Percentiles rank a stretch among this genome's conserved stretches.
Conservation (phyloP, 148 eudicot genomes). For the Persicaria tinctoria region DNA sequence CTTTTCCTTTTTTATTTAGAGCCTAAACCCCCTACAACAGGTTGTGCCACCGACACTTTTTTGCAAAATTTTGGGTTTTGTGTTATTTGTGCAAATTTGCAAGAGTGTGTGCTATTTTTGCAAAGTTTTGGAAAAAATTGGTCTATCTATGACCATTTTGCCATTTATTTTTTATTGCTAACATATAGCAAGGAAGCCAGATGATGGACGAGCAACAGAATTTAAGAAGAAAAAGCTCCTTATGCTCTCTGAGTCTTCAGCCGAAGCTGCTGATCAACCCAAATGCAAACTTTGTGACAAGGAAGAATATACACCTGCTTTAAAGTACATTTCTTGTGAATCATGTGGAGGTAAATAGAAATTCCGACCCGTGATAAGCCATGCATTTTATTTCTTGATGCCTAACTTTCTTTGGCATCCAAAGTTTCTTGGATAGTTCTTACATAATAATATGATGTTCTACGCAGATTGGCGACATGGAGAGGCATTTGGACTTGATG, state of each 20-base stretch:
- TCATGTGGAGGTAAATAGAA: conserved; percentile 63
- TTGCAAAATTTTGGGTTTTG: too few relatives aligned
- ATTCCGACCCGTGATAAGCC: background rate
- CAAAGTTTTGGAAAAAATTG: too few relatives aligned
- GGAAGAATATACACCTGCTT: conserved; percentile 31
- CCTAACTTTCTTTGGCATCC: background rate
- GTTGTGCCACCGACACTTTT: too few relatives aligned
- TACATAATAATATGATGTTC: background rate
- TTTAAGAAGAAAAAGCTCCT: conserved; percentile 51
- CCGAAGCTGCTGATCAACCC: conserved; percentile 27
- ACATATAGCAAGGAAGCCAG: conserved; percentile 38
- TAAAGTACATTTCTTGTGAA: conserved; percentile 66
- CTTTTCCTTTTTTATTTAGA: too few relatives aligned
- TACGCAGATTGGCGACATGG: conserved; percentile 92
- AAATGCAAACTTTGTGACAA: conserved; percentile 69
- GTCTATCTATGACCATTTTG: too few relatives aligned
- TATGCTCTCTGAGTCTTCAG: conserved; percentile 29
- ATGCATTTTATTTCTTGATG: background rate
- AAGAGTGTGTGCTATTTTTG: too few relatives aligned
- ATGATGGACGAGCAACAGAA: conserved; percentile 53
- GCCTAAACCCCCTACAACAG: too few relatives aligned
- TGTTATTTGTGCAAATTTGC: too few relatives aligned
- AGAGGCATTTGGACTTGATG: conserved; percentile 66
- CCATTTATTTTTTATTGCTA: too few relatives aligned
- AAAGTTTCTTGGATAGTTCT: background rate